phyloP scores from a whole-genome alignment of 169 alveolate genomes.

The Cryptosporidium sp. region DNA sequence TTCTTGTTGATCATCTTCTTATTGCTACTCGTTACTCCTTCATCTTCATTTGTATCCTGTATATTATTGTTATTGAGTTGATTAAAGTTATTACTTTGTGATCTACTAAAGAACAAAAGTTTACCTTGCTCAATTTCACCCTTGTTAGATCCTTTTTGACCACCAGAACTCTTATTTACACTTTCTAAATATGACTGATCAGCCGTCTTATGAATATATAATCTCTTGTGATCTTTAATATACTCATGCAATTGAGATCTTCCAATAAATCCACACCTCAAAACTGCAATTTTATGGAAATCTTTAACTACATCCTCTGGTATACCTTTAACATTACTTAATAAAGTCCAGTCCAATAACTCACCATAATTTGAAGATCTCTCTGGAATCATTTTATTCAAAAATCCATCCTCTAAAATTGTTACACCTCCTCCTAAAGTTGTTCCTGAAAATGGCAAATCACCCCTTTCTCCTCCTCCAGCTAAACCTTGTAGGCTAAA shows the following conservation, averaged over 20 bases:
- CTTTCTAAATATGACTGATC: neutral
- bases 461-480: neutral
- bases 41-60: neutral
- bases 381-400: conserved; percentile 4
- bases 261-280: conserved; percentile 52
- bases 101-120: neutral
- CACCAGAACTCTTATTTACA: neutral
- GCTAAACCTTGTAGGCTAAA: neutral
- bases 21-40: neutral
- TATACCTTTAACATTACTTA: conserved; percentile 24
- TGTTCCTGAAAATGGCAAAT: neutral
- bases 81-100: conserved; percentile 2
- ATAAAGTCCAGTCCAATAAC: conserved; percentile 48
- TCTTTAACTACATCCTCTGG: conserved; percentile 56
- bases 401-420: neutral
- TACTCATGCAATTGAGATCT: conserved; percentile 62
- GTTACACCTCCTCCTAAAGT: neutral
- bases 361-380: conserved; percentile 47
- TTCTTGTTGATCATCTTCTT: neutral
- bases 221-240: conserved; percentile 28
- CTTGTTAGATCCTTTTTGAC: neutral
- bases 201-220: neutral
- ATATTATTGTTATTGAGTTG: neutral
- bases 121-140: conserved; percentile 2
- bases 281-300: conserved; percentile 22